Percentiles rank a stretch among this genome's conserved stretches.
Evolutionary conservation across 345 rosid genomes (phyloP).

Genomic region (Conringia planisiliqua): DNA sequence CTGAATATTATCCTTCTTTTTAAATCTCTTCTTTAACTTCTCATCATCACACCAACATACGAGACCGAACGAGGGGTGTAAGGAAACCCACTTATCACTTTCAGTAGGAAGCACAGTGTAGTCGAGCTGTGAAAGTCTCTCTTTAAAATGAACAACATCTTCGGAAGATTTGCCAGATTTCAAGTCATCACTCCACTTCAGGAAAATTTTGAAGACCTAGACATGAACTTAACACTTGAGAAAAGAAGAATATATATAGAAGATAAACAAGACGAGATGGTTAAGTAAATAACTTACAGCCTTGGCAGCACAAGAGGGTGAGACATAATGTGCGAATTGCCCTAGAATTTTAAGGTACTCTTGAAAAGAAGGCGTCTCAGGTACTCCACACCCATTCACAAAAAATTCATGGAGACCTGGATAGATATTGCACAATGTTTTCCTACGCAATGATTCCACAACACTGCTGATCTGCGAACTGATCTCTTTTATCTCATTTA

Average conservation of each 20-base stretch:
- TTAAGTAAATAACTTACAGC: constrained; percentile 51
- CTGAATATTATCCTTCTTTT: constrained; percentile 50
- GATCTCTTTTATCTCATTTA: constrained; percentile 48
- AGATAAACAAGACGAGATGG: not conserved
- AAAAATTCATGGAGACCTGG: constrained; percentile 85
- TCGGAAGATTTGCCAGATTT: constrained; percentile 55
- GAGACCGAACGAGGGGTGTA: constrained; percentile 74
- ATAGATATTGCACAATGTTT: constrained; percentile 63
- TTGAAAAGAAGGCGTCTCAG: constrained; percentile 58
- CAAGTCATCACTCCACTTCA: constrained; percentile 71
- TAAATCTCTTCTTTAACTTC: constrained; percentile 59
- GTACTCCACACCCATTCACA: constrained; percentile 69
- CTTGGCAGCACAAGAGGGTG: constrained; percentile 72
- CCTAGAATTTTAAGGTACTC: constrained; percentile 59
- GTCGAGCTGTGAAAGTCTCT: constrained; percentile 55
- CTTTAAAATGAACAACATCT: constrained; percentile 56
- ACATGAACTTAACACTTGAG: constrained; percentile 24
- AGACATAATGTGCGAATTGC: constrained; percentile 53
- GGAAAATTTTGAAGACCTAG: constrained; percentile 79
- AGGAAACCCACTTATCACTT: constrained; percentile 76
- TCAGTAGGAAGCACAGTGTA: constrained; percentile 69
- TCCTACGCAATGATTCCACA: constrained; percentile 40
- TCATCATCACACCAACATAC: constrained; percentile 87
- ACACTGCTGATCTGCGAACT: constrained; percentile 34
- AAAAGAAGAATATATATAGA: constrained; percentile 9